Base-by-base conservation (phyloP, 352 stramenopile species). In the Globisporangium irregulare region DNA sequence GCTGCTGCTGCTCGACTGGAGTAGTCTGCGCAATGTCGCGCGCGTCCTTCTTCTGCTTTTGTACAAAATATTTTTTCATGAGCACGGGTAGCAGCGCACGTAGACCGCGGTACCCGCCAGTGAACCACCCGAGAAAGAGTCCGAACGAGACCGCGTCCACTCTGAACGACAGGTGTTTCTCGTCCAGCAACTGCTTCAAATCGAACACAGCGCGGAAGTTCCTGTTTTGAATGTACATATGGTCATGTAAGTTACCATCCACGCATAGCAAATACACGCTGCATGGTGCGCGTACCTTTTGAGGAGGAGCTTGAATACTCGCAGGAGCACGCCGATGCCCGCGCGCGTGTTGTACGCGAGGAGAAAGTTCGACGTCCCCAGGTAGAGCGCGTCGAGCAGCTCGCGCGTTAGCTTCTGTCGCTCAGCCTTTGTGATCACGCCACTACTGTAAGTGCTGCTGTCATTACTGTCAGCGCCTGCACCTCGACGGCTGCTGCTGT, bases 301-400 rank as follows among this genome's bases (percentile, higher is more conserved):
- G 46, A 84, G 77, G 55, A 93, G 69, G 29, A 95, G 65, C 68
- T 82, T 81, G 38, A 94, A 78, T 58, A 93, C 74, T 51, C 86
- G 82, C 66, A 95, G 66, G 46, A 95, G 66, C 18, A 89, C 73
- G 32, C 84, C 79, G 61, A 96, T 91, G 58, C 87, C 87, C 1
- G 86, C 87, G 66, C 89, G 89, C 27, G 87, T 90, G 75, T 96
- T 96, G 76, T 96, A 96, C 15, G 85, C 87, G 36, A 96, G 67
- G 22, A 96, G 60, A 55, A 96, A 96, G 73, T 96, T 96, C 72
- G 78, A 83, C 20, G 84, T 91, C 59, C 87, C 87, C 1, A 93
- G 70, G 25, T 85, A 81, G 36, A 93, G 75, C 67, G 84, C 84
- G 67, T 93, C 82, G 41, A 91, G 79, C 32, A 93, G 75, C 64